These are phyloP conservation scores for Chaetomium sp. DNA, from an alignment of 2,329 filamentous ascomycete species.

Conservation along the genomic window DNA sequence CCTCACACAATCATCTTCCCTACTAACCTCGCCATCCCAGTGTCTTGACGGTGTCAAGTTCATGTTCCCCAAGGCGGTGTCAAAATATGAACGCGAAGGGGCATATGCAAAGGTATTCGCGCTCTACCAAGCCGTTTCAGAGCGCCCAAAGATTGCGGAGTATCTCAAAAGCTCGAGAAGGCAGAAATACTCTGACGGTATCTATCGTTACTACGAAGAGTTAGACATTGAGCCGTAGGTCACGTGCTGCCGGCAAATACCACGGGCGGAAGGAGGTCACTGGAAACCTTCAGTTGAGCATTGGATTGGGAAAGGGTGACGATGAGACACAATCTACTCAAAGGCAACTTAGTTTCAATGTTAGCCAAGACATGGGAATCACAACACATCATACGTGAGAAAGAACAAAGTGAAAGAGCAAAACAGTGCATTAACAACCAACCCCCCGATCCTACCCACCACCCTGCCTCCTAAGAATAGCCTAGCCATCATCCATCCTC, in stretches of 20 bases:
- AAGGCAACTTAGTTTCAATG: no score
- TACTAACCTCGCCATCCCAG: conserved; percentile 24
- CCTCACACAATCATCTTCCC: no score
- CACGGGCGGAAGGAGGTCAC: neutral
- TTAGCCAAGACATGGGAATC: no score
- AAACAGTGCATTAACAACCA: no score
- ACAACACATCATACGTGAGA: no score
- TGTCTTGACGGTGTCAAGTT: conserved; percentile 53
- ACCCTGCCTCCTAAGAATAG: neutral
- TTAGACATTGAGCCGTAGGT: conserved; percentile 48
- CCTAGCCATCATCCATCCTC: neutral
- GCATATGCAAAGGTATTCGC: conserved; percentile 57
- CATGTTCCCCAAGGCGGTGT: conserved; percentile 64
- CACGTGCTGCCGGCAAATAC: no score
- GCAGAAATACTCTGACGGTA: conserved; percentile 54
- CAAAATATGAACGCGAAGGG: conserved; percentile 45
- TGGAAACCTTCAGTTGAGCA: neutral
- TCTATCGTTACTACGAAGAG: conserved; percentile 69
- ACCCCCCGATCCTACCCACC: neutral
- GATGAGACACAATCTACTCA: neutral
- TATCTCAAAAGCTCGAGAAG: conserved; percentile 63
- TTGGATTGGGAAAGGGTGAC: neutral
- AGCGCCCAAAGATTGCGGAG: conserved; percentile 56
- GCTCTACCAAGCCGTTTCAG: conserved; percentile 57
- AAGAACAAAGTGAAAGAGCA: no score